phyloP scores from a whole-genome alignment of 2,329 filamentous ascomycete species.

The Colletotrichum sansevieriae region DNA sequence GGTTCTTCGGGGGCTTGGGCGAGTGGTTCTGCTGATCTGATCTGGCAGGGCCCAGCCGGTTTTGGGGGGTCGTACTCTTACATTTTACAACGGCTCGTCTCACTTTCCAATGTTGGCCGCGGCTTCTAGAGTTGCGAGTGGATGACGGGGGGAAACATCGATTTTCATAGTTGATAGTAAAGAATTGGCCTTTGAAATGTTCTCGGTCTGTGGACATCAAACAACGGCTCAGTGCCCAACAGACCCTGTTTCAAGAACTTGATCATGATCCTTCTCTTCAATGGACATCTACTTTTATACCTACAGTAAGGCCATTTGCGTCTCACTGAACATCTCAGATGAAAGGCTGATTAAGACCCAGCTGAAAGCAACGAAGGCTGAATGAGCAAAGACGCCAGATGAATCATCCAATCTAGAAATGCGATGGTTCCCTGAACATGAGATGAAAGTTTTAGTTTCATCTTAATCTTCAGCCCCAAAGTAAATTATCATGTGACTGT shows the following conservation, averaged over 20 bases:
- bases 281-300: too few relatives aligned
- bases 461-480: too few relatives aligned
- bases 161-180: background rate
- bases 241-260: too few relatives aligned
- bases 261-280: too few relatives aligned
- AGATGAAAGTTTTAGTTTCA: too few relatives aligned
- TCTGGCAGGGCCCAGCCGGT: constrained; percentile 3
- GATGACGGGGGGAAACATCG: background rate
- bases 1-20: constrained; percentile 2
- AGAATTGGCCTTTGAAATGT: background rate
- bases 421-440: too few relatives aligned
- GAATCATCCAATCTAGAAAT: too few relatives aligned
- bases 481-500: background rate
- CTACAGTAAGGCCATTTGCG: background rate
- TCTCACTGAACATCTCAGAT: background rate
- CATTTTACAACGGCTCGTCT: constrained; percentile 28
- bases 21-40: background rate
- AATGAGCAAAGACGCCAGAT: background rate
- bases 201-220: too few relatives aligned
- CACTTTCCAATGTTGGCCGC: constrained; percentile 3
- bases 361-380: background rate
- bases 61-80: background rate
- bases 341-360: background rate
- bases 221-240: too few relatives aligned
- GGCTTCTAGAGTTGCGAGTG: constrained; percentile 15